Conservation (phyloP, 23 red algal genomes). For the Cyanidioschyzon merolae region DNA sequence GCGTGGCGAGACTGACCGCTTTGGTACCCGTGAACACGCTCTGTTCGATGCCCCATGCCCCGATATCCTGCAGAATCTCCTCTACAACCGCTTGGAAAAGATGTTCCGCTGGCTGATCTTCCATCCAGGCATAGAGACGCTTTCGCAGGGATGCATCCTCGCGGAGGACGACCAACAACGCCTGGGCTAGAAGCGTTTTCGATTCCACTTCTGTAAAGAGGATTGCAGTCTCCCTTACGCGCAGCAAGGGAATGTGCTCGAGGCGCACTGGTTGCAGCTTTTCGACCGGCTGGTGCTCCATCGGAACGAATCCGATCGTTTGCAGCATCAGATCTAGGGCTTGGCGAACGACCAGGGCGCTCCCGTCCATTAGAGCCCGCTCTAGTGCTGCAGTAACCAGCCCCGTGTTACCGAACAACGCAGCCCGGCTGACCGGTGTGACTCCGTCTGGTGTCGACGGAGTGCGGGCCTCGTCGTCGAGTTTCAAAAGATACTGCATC, state of each 20-base stretch:
- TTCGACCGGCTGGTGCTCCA: too few species aligned
- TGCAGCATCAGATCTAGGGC: conserved; percentile 40
- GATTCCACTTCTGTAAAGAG: conserved; percentile 30
- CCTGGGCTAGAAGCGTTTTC: conserved; percentile 34
- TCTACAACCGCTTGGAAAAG: neutral
- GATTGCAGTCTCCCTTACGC: neutral
- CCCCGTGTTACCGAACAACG: neutral
- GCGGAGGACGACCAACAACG: conserved; percentile 42
- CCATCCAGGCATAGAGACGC: conserved; percentile 56
- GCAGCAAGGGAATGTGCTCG: too few species aligned
- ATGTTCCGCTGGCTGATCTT: neutral
- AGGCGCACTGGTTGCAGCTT: too few species aligned
- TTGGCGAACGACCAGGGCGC: conserved; percentile 43
- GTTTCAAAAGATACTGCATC: neutral
- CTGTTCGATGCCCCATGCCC: neutral
- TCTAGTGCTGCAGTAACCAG: conserved; percentile 55
- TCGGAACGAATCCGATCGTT: neutral
- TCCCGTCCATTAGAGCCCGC: conserved; percentile 40
- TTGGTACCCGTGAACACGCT: neutral
- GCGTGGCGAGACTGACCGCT: too few species aligned
- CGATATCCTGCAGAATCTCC: neutral
- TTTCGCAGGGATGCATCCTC: conserved; percentile 52
- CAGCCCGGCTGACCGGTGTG: neutral
- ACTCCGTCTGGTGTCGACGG: neutral
- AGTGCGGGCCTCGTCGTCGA: neutral